phyloP scores from a whole-genome alignment of 108 stramenopile species.

The Aurantiochytrium sp. region DNA sequence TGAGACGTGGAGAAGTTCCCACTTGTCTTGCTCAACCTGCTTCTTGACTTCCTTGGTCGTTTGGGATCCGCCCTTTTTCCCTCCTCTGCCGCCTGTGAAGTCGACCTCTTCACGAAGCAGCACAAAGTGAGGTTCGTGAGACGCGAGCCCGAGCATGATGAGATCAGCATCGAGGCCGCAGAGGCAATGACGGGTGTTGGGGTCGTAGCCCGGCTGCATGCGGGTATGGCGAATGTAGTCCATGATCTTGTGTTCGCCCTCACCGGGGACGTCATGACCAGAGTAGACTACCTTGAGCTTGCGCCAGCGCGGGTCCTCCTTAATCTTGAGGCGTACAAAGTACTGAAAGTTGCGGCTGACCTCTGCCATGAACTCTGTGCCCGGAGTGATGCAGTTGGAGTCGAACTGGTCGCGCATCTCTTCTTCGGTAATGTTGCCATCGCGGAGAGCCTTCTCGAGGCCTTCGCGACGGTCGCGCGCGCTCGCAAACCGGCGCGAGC shows the following conservation, averaged over 20 bases:
- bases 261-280: constrained; percentile 90
- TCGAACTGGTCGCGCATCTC: constrained; percentile 67
- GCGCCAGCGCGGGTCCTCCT: constrained; percentile 82
- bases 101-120: constrained; percentile 92
- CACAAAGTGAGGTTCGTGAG: constrained; percentile 90
- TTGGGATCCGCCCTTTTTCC: constrained; percentile 10
- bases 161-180: constrained; percentile 96
- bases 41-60: constrained; percentile 54
- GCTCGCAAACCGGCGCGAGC: constrained; percentile 84
- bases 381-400: constrained; percentile 98
- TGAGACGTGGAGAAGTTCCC: constrained; percentile 90
- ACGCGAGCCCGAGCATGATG: constrained; percentile 95
- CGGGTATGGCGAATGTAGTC: constrained; percentile 75
- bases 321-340: constrained; percentile 76
- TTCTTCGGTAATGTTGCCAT: constrained; percentile 31
- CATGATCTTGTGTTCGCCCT: constrained; percentile 99
- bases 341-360: constrained; percentile 71
- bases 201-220: constrained; percentile 59
- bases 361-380: constrained; percentile 90
- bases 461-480: constrained; percentile 81
- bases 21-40: constrained; percentile 85
- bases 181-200: constrained; percentile 78
- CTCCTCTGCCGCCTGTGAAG: constrained; percentile 56
- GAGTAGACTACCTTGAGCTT: constrained; percentile 78
- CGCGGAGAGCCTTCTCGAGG: constrained; percentile 61